phyloP scores from a whole-genome alignment of 176 grass and related monocot genomes.

The Oryza punctata region DNA sequence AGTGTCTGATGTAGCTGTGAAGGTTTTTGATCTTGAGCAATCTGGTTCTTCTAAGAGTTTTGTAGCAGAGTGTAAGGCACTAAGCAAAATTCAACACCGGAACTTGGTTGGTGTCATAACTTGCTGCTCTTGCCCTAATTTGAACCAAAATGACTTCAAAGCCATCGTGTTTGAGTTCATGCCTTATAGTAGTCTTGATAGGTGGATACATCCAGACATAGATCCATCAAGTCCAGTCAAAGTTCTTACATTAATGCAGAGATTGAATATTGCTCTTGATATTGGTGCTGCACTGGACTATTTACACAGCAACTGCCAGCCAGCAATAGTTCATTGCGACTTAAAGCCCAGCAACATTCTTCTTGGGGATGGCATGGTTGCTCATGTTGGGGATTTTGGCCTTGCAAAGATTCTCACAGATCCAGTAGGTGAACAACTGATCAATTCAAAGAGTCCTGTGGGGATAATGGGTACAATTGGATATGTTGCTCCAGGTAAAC shows the following conservation, averaged over 20 bases:
- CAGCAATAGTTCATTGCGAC: conserved; percentile 57
- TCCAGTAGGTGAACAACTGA: conserved; percentile 12
- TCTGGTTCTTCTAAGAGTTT: conserved; percentile 44
- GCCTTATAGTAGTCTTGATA: conserved; percentile 47
- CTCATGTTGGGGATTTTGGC: conserved; percentile 55
- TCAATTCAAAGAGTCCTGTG: conserved; percentile 42
- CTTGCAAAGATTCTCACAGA: conserved; percentile 40
- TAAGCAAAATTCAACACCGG: conserved; percentile 47
- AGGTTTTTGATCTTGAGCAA: conserved; percentile 46
- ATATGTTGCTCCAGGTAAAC: conserved; percentile 60
- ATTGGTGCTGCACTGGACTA: conserved; percentile 51
- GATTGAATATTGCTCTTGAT: conserved; percentile 42
- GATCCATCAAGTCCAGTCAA: neutral
- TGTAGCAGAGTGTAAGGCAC: conserved; percentile 39
- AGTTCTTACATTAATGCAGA: conserved; percentile 13
- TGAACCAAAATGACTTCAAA: conserved; percentile 48
- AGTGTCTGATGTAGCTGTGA: conserved; percentile 38
- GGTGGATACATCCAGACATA: conserved; percentile 29
- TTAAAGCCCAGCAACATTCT: conserved; percentile 54
- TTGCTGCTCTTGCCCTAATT: conserved; percentile 39
- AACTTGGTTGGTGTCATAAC: conserved; percentile 53
- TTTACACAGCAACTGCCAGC: conserved; percentile 44
- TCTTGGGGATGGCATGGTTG: conserved; percentile 40
- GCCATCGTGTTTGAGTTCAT: conserved; percentile 59
- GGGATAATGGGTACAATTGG: conserved; percentile 52